Evolutionary conservation across 129 eudicot species (phyloP).

Genomic region (Arctium minus): DNA sequence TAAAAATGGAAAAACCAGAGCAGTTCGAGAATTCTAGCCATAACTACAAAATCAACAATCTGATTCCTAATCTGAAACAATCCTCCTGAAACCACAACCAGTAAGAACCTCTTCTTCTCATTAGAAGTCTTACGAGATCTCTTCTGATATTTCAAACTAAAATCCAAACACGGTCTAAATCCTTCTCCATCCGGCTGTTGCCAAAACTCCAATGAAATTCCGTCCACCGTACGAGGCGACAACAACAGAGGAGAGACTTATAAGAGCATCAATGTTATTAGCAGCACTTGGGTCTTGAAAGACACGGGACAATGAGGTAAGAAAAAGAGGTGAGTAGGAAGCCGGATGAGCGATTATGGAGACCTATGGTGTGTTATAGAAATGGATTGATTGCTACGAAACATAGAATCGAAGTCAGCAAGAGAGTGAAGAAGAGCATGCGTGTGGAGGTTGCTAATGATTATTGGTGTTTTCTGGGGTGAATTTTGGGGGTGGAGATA

Average conservation of each 20-base stretch:
- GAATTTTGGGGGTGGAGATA: conserved; percentile 37
- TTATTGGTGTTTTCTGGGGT: conserved; percentile 25
- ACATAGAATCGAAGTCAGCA: conserved; percentile 26
- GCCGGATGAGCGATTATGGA: conserved; percentile 30
- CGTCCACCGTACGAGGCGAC: conserved; percentile 35
- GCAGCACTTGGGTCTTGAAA: conserved; percentile 8
- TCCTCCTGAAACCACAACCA: conserved; percentile 66
- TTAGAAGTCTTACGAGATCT: conserved; percentile 36
- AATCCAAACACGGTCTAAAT: conserved; percentile 50
- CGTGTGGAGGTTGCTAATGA: conserved; percentile 9
- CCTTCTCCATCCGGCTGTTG: conserved; percentile 54
- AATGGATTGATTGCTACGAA: conserved; percentile 19
- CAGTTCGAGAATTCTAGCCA: conserved; percentile 17
- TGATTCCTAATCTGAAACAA: conserved; percentile 62
- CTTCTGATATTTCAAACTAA: conserved; percentile 42
- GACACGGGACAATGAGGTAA: conserved; percentile 37
- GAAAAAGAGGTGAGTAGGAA: conserved; percentile 27
- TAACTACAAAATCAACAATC: conserved; percentile 68
- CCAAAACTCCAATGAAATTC: conserved; percentile 45
- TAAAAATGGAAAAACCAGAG: conserved; percentile 57
- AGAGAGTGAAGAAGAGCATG: conserved; percentile 25
- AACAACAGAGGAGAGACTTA: conserved; percentile 42
- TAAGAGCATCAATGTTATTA: not conserved
- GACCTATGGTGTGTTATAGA: conserved; percentile 7
- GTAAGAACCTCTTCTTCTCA: conserved; percentile 59